These are phyloP conservation scores for Allium cepa DNA, from an alignment of 106 monocot genomes.

Conservation along the genomic window DNA sequence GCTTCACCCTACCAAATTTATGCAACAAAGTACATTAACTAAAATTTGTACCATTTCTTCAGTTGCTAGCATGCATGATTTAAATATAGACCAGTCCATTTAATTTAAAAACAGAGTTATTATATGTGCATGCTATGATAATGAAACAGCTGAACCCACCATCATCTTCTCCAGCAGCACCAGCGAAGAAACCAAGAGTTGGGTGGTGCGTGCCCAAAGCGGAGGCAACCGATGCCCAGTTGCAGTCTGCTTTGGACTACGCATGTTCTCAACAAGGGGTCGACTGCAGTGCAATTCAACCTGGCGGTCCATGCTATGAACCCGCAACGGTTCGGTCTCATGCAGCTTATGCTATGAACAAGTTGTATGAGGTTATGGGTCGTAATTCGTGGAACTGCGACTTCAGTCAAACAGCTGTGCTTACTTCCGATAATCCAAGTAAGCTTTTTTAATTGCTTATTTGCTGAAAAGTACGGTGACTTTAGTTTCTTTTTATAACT, in stretches of 20 bases:
- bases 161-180: too few species aligned
- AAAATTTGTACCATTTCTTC: too few species aligned
- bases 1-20: too few species aligned
- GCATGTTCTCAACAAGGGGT: constrained; percentile 44
- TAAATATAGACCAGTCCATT: too few species aligned
- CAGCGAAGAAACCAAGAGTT: too few species aligned
- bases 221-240: constrained; percentile 28
- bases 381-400: constrained; percentile 49
- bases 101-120: too few species aligned
- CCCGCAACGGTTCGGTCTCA: constrained; percentile 56
- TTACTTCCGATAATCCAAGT: constrained; percentile 56
- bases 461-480: too few species aligned
- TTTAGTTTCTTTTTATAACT: too few species aligned
- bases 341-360: constrained; percentile 60
- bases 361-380: constrained; percentile 41
- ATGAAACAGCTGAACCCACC: too few species aligned
- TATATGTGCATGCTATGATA: too few species aligned
- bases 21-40: too few species aligned
- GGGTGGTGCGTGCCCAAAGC: constrained; percentile 52
- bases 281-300: constrained; percentile 60
- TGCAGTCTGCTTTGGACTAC: constrained; percentile 60
- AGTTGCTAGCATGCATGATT: too few species aligned
- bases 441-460: not conserved
- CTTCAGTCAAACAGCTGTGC: constrained; percentile 42
- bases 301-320: constrained; percentile 45